Evolutionary conservation across 106 monocot species (phyloP).

Genomic region (Cymbidium sinense): DNA sequence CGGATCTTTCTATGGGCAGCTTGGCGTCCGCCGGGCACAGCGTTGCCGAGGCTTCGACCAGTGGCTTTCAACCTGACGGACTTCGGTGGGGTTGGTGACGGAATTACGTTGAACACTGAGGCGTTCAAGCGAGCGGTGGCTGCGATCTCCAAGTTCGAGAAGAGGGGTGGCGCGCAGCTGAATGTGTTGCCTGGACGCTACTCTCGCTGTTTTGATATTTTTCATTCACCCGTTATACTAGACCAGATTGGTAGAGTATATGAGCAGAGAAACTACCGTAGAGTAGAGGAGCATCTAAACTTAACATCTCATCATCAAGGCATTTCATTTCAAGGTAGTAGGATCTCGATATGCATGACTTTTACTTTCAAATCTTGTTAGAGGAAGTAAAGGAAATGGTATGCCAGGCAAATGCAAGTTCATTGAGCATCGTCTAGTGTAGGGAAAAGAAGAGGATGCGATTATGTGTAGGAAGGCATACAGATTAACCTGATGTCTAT

Average conservation of each 20-base stretch:
- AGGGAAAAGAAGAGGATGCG: no score
- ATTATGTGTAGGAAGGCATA: no score
- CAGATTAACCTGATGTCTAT: no score
- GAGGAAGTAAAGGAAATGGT: no score
- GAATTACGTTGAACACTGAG: constrained; percentile 37
- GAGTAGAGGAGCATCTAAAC: neutral
- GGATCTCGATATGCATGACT: no score
- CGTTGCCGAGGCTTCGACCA: constrained; percentile 13
- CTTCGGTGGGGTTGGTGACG: constrained; percentile 66
- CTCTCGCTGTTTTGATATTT: neutral
- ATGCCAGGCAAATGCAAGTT: no score
- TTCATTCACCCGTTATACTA: neutral
- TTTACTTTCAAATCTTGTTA: no score
- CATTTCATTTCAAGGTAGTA: neutral
- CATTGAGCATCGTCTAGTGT: no score
- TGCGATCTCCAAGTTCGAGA: constrained; percentile 21
- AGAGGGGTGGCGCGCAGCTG: constrained; percentile 50
- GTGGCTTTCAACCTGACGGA: constrained; percentile 42
- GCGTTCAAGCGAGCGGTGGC: constrained; percentile 56
- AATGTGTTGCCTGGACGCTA: constrained; percentile 32
- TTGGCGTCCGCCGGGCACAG: neutral
- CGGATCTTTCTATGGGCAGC: constrained; percentile 7
- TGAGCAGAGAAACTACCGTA: neutral
- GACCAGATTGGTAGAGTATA: neutral
- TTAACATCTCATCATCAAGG: neutral